A percentile compares a stretch with the other conserved stretches of the same genome.
These are phyloP conservation scores for Laetiporus sulphureus DNA, from an alignment of 1,284 basidiomycete species.

Conservation along the genomic window DNA sequence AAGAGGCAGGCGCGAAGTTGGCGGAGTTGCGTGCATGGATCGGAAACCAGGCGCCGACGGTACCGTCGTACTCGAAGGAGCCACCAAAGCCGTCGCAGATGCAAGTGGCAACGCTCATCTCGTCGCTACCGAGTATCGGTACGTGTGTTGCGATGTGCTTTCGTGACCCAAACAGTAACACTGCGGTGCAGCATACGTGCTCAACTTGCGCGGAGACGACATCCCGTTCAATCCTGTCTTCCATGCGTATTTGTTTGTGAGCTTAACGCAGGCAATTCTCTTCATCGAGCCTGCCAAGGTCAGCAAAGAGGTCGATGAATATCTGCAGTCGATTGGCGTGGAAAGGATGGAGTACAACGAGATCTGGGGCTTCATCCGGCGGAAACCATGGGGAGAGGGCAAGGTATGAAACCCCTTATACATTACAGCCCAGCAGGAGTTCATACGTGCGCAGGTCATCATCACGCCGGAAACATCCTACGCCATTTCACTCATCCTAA, in stretches of 20 bases:
- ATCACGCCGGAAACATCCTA: slow-evolving; percentile 69
- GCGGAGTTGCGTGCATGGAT: slow-evolving; percentile 59
- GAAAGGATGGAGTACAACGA: slow-evolving; percentile 68
- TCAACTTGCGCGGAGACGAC: slow-evolving; percentile 84
- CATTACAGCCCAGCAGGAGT: neutral
- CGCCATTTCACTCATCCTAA: slow-evolving; percentile 75
- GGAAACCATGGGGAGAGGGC: slow-evolving; percentile 69
- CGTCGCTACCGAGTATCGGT: slow-evolving; percentile 60
- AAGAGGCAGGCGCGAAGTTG: slow-evolving; percentile 54
- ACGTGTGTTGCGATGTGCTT: too few species aligned
- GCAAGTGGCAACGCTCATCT: slow-evolving; percentile 61
- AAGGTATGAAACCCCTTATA: slow-evolving; percentile 37
- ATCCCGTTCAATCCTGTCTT: slow-evolving; percentile 87
- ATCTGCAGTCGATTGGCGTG: slow-evolving; percentile 56
- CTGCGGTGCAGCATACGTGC: slow-evolving; percentile 64
- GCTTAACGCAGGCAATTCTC: slow-evolving; percentile 50
- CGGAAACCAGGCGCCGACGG: slow-evolving; percentile 46
- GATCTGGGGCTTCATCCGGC: slow-evolving; percentile 72
- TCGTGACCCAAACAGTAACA: too few species aligned
- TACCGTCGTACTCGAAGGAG: slow-evolving; percentile 52
- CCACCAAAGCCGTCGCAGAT: slow-evolving; percentile 55
- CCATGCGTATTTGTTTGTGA: slow-evolving; percentile 77
- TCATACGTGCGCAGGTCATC: slow-evolving; percentile 38
- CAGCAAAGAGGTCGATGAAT: slow-evolving; percentile 42
- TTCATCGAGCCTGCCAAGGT: slow-evolving; percentile 67